Evolutionary conservation across 805 yeast genomes (phyloP).

Genomic region (Candida namnaoensis): DNA sequence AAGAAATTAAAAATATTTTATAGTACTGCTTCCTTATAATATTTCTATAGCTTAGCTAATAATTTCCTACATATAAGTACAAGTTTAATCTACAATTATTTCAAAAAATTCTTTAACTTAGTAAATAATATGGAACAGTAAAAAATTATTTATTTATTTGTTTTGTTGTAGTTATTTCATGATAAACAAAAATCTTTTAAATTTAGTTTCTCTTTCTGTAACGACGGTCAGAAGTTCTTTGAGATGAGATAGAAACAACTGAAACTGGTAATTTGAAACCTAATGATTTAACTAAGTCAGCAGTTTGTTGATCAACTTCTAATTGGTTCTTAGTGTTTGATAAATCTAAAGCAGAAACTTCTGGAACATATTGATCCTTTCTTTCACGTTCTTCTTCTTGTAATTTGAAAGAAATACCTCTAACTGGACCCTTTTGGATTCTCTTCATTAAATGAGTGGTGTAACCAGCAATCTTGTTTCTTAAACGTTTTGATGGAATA

Average conservation of each 20-base stretch:
- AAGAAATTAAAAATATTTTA: slow-evolving; percentile 27
- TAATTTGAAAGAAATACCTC: slow-evolving; percentile 99
- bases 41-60: too few relatives aligned
- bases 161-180: too few relatives aligned
- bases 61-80: not conserved
- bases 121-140: too few relatives aligned
- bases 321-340: slow-evolving; percentile 93
- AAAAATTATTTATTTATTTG: too few relatives aligned
- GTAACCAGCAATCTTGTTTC: slow-evolving; percentile 99
- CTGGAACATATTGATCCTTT: slow-evolving; percentile 99
- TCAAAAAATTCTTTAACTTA: not conserved
- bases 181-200: too few relatives aligned
- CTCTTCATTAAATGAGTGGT: slow-evolving; percentile 99
- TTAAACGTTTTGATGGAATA: slow-evolving; percentile 98
- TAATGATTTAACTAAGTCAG: slow-evolving; percentile 86
- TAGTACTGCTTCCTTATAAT: too few relatives aligned
- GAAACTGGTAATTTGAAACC: slow-evolving; percentile 86
- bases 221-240: slow-evolving; percentile 83
- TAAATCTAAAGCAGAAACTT: slow-evolving; percentile 98
- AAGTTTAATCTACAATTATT: too few relatives aligned
- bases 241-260: slow-evolving; percentile 81
- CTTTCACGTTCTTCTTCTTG: slow-evolving; percentile 99
- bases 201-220: slow-evolving; percentile 81
- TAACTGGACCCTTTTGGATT: slow-evolving; percentile 99
- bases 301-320: slow-evolving; percentile 95